Evolutionary conservation across 2,329 filamentous ascomycete genomes (phyloP), one percentile per base, ranked within the genome.

Genomic region (Graphilbum fragrans): DNA sequence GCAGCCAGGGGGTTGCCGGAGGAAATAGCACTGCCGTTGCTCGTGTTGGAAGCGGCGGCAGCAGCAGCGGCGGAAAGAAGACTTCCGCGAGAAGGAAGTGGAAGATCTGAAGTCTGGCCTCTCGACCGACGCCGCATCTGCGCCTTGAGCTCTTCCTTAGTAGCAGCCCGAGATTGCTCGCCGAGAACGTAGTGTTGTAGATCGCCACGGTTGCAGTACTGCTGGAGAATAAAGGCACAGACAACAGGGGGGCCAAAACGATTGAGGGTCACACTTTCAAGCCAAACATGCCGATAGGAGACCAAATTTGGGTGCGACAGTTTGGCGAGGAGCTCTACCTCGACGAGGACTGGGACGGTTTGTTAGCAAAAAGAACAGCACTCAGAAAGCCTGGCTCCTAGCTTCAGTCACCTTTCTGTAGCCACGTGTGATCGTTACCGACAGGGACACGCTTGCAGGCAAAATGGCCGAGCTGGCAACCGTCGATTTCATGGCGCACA

Each of bases 391-490:
- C 25, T 29, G 25, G 25, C 25, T 29, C 25, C 25, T 29, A 29
- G 25, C 8, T 29, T 29, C 14, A 8, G 14, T 29, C 37, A 14
- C 53, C 81, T 61, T 95, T 96, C 59, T 94, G 86, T 14, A 98
- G 67, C 93, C 92, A 95, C 46, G 80, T 78, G 54, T 95, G 90
- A 53, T 96, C 86, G 54, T 98, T 83, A 14, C 92, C 85, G 4
- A 98, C 92, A 0, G 92, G 93, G 0, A 98, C 88, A 36, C 93
- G 78, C 62, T 98, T 98, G 68, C 92, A 98, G 12, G 92, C 92
- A 60, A 94, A 98, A 49, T 92, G 75, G 2, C 92, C 92, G 2
- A 98, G 69, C 25, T 80, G 74, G 35, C 94, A 90, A 19, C 86
- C 82, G 58, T 96, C 92, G 44, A 98, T 77, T 50, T 94, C 73